Evolutionary conservation across 768 basidiomycete species (phyloP).

Genomic region (Lactifluus rugatus): DNA sequence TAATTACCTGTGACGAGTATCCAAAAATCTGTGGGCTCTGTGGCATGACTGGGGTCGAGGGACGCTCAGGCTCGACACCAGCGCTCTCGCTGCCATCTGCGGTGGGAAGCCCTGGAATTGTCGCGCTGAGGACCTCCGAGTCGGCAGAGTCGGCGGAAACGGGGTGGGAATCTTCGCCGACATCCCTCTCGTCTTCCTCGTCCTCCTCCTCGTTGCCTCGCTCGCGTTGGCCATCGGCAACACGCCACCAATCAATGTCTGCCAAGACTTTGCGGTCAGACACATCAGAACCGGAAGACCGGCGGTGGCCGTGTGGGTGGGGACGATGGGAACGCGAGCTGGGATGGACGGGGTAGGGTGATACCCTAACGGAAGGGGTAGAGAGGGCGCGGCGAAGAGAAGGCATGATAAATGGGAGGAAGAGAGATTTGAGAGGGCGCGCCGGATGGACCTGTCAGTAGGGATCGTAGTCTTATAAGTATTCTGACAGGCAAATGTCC

Average conservation of each 20-base stretch:
- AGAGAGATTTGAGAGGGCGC: conserved; percentile 22
- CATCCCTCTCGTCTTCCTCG: conserved; percentile 23
- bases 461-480: neutral
- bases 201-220: conserved; percentile 34
- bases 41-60: conserved; percentile 34
- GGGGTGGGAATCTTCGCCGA: conserved; percentile 5
- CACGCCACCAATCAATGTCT: conserved; percentile 85
- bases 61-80: conserved; percentile 30
- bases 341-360: conserved; percentile 46
- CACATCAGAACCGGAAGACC: conserved; percentile 61
- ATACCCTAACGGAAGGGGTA: conserved; percentile 55
- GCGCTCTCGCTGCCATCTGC: conserved; percentile 26
- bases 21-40: conserved; percentile 26
- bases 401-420: conserved; percentile 45
- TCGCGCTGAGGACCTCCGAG: neutral
- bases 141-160: neutral
- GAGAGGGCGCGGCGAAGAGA: conserved; percentile 75
- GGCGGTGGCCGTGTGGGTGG: conserved; percentile 34
- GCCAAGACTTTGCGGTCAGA: conserved; percentile 61
- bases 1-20: conserved; percentile 20
- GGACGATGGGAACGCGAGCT: conserved; percentile 26
- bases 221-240: conserved; percentile 61
- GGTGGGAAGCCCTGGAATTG: neutral
- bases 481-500: neutral
- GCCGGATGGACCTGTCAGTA: neutral